A percentile compares a stretch with the other conserved stretches of the same genome.
phyloP scores from a whole-genome alignment of 2,329 filamentous ascomycete genomes.

The Aspergillus vadensis region DNA sequence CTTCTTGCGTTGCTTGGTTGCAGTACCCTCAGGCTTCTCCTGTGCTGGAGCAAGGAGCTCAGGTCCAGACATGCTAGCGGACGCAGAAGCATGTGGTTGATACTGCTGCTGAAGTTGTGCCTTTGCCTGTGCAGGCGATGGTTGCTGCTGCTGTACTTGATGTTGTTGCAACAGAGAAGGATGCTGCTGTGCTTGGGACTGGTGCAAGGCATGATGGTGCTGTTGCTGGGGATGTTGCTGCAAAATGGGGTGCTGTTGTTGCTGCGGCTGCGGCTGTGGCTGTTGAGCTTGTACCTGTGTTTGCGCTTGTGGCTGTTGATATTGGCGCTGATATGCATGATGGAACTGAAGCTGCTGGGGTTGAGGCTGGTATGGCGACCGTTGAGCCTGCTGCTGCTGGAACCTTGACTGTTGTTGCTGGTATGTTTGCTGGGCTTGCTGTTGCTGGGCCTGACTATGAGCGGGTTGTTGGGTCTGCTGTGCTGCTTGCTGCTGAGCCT shows the following conservation, averaged over 20 bases:
- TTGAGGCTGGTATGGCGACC: conserved; percentile 16
- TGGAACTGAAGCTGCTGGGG: conserved; percentile 13
- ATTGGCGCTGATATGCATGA: conserved; percentile 10
- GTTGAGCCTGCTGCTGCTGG: conserved; percentile 24
- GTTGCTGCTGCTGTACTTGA: conserved; percentile 14
- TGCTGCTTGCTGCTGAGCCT: conserved; percentile 10
- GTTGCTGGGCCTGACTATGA: conserved; percentile 16
- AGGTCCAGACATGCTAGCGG: conserved; percentile 6
- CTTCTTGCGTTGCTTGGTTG: conserved; percentile 15
- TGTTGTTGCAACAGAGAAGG: conserved; percentile 24
- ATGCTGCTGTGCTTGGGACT: conserved; percentile 22
- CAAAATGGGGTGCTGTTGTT: conserved; percentile 16
- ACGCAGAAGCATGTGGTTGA: conserved; percentile 18
- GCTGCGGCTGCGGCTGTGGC: conserved; percentile 17
- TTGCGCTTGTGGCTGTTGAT: conserved; percentile 18
- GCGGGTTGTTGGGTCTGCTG: conserved; percentile 11
- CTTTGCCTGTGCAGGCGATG: conserved; percentile 3
- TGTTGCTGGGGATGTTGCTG: conserved; percentile 18
- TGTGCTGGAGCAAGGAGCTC: conserved; percentile 8
- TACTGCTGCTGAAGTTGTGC: conserved; percentile 4
- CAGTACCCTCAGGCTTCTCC: conserved; percentile 11
- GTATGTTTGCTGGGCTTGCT: conserved; percentile 19
- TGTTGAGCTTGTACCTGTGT: conserved; percentile 21
- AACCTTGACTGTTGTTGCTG: conserved; percentile 20
- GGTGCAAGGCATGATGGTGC: conserved; percentile 24